Base-by-base conservation (phyloP, 345 rosid species). In the Citrus mangshanensis region DNA sequence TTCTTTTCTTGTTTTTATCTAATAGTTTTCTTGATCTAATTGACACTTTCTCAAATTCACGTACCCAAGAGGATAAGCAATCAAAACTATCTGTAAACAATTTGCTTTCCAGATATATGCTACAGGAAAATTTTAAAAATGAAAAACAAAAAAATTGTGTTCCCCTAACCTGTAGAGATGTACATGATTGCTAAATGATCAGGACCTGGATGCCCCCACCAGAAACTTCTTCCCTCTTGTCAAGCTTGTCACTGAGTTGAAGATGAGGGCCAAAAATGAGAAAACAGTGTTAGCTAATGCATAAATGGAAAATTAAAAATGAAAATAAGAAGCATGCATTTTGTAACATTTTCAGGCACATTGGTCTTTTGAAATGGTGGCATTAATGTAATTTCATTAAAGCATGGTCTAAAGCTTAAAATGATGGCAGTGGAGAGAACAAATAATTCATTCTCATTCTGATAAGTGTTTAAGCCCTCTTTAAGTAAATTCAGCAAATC, bases 131-230 rank as follows among this genome's bases (percentile, higher is more conserved):
- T 63, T 18, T 58, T 7, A 19, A 38, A 38, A 54, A 38, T 19
- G n/a, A 70, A 18, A 67, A 55, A 69, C 74, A 55, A 68, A 72
- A 80, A 73, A 68, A 35, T 68, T 74, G 79, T 78, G 77, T 87
- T 81, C 66, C 77, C 78, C 89, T 85, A 84, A 90, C 92, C 91
- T 90, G 86, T 82, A 54, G 71, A 74, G 78, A 70, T 54, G 55
- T 79, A 79, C 62, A 38, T 0, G 27, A 56, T 46, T 71, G 82
- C 72, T 67, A 67, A 55, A 69, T 54, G 75, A 54, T 82, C 70
- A 59, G 73, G 34, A 79, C 84, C 70, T 40, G 64, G 82, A 66
- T 80, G 83, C 76, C 73, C 72, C 75, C 75, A 84, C 69, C 58
- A 70, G 61, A 60, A 78, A 68, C 66, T 71, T 81, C 85, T 80